These are phyloP conservation scores for Xylaria longipes DNA, from an alignment of 495 filamentous ascomycete species.

Conservation along the genomic window DNA sequence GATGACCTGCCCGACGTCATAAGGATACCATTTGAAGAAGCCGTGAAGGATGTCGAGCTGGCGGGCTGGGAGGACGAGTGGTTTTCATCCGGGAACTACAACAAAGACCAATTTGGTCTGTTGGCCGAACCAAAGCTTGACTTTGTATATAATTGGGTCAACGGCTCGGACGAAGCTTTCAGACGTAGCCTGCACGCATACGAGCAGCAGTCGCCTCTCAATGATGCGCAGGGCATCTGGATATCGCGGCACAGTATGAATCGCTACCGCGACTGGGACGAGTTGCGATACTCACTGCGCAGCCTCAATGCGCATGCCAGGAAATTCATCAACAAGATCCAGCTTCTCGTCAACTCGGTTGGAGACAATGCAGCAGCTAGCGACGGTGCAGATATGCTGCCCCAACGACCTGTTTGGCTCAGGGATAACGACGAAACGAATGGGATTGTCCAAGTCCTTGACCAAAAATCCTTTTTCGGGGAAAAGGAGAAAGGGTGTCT, in stretches of 20 bases:
- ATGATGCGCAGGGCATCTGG: conserved; percentile 49
- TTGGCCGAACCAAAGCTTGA: conserved; percentile 51
- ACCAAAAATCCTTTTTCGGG: conserved; percentile 52
- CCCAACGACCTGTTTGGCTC: conserved; percentile 47
- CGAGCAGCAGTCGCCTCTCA: conserved; percentile 48
- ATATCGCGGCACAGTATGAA: conserved; percentile 48
- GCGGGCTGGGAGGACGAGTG: conserved; percentile 52
- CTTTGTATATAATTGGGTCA: conserved; percentile 55
- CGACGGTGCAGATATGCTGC: conserved; percentile 35
- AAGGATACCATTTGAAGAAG: conserved; percentile 49
- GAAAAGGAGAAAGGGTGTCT: conserved; percentile 46
- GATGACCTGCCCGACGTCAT: conserved; percentile 46
- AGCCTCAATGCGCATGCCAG: conserved; percentile 49
- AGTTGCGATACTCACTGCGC: conserved; percentile 50
- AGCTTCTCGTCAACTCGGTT: conserved; percentile 51
- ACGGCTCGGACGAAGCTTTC: conserved; percentile 48
- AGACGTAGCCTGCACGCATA: conserved; percentile 43
- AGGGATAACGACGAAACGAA: conserved; percentile 38
- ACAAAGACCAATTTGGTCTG: conserved; percentile 34
- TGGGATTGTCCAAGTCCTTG: conserved; percentile 45
- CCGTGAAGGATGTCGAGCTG: conserved; percentile 41
- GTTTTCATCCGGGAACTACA: conserved; percentile 43
- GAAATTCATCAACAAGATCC: conserved; percentile 49
- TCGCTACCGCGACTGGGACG: conserved; percentile 53
- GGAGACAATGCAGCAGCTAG: conserved; percentile 28